Conservation (phyloP, 768 basidiomycete species). For the Trametes gibbosa region DNA sequence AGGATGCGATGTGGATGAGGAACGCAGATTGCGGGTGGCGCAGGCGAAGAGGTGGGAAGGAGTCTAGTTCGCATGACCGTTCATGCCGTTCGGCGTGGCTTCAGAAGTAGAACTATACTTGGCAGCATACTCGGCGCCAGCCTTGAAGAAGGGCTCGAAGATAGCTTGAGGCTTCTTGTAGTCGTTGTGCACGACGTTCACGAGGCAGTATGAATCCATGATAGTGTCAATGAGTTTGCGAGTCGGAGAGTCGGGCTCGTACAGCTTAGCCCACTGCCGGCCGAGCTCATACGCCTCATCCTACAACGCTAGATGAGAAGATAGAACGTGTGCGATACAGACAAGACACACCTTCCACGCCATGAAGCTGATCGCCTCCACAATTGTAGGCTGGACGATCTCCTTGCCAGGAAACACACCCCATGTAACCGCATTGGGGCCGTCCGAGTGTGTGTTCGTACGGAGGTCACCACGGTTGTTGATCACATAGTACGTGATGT, state of each 20-base stretch:
- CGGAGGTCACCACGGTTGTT: slow-evolving; percentile 93
- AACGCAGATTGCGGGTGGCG: background rate
- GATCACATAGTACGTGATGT: slow-evolving; percentile 96
- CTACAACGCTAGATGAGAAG: slow-evolving; percentile 34
- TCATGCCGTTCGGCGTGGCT: slow-evolving; percentile 21
- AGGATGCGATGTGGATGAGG: slow-evolving; percentile 5
- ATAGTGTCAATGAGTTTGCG: slow-evolving; percentile 72
- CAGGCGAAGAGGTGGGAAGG: slow-evolving; percentile 13
- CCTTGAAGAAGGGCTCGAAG: slow-evolving; percentile 82
- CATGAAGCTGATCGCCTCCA: slow-evolving; percentile 97
- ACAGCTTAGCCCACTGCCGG: slow-evolving; percentile 84
- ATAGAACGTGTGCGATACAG: background rate
- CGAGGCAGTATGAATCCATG: slow-evolving; percentile 82
- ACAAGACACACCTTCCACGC: slow-evolving; percentile 79
- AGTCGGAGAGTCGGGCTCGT: slow-evolving; percentile 73
- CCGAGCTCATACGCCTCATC: slow-evolving; percentile 96
- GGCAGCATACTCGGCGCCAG: slow-evolving; percentile 58
- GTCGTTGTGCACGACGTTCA: slow-evolving; percentile 96
- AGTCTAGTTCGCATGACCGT: slow-evolving; percentile 24
- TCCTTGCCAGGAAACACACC: slow-evolving; percentile 98
- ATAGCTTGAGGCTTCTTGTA: slow-evolving; percentile 84
- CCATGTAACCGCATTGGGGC: slow-evolving; percentile 99
- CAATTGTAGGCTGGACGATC: slow-evolving; percentile 93
- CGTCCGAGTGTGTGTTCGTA: slow-evolving; percentile 93
- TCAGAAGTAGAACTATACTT: slow-evolving; percentile 34